Percentiles rank a stretch among this genome's conserved stretches.
phyloP scores from a whole-genome alignment of 2,329 filamentous ascomycete species.

The Ascocoryne sarcoides region DNA sequence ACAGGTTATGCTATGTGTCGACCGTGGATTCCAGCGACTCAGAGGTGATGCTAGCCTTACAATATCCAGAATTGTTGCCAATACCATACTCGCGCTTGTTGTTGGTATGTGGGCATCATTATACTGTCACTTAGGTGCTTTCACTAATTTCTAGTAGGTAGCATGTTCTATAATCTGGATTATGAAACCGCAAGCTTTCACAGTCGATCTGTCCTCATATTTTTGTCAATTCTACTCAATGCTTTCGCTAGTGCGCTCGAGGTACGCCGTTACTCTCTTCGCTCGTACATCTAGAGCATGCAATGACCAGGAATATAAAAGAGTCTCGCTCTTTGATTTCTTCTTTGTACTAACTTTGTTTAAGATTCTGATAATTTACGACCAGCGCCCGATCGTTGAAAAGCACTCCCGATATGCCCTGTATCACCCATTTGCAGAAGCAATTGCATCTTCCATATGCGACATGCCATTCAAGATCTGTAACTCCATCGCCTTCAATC shows the following conservation, averaged over 20 bases:
- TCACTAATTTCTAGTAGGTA: constrained; percentile 29
- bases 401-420: constrained; percentile 81
- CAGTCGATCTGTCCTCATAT: constrained; percentile 52
- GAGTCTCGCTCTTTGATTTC: constrained; percentile 36
- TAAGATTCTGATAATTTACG: constrained; percentile 53
- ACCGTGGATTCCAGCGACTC: constrained; percentile 63
- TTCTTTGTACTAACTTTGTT: not conserved
- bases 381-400: constrained; percentile 43
- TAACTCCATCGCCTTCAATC: constrained; percentile 69
- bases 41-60: constrained; percentile 46
- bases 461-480: constrained; percentile 75
- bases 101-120: constrained; percentile 29
- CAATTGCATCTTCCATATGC: constrained; percentile 73
- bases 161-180: constrained; percentile 54
- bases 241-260: constrained; percentile 53
- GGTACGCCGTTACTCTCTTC: constrained; percentile 22
- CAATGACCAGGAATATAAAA: no score
- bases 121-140: not conserved
- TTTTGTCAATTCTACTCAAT: constrained; percentile 59
- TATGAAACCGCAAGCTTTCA: constrained; percentile 48
- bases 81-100: constrained; percentile 46
- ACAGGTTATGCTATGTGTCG: constrained; percentile 53
- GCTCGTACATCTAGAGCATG: not conserved
- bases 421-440: constrained; percentile 87
- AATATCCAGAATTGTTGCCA: constrained; percentile 15